Conservation (phyloP, 345 rosid species). For the Psidium guajava region DNA sequence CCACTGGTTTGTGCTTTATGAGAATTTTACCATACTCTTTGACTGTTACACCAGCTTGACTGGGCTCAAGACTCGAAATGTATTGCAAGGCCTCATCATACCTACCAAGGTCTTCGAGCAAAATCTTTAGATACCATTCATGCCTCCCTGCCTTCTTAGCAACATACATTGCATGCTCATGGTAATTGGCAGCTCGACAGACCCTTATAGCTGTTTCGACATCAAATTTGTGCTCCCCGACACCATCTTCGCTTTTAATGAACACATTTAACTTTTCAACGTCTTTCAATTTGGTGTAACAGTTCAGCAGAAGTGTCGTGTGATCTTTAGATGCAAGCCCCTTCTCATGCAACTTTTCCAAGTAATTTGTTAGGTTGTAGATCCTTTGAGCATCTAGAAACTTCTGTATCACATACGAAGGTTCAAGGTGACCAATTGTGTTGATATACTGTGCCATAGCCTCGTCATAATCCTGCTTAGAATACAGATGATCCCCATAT, state of each 20-base stretch:
- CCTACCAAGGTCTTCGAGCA: constrained; percentile 88
- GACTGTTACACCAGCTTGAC: constrained; percentile 92
- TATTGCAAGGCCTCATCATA: constrained; percentile 91
- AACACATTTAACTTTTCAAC: constrained; percentile 88
- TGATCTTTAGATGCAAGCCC: constrained; percentile 99
- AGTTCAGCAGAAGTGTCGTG: constrained; percentile 89
- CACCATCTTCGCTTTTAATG: constrained; percentile 84
- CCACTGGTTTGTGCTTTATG: constrained; percentile 76
- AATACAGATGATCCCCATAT: constrained; percentile 91
- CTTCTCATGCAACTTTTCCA: constrained; percentile 93
- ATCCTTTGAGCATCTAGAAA: constrained; percentile 98
- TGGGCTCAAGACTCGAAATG: constrained; percentile 87
- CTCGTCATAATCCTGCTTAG: constrained; percentile 92
- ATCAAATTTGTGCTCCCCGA: constrained; percentile 88
- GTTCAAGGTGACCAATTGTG: constrained; percentile 96
- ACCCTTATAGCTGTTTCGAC: constrained; percentile 98
- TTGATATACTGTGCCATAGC: constrained; percentile 91
- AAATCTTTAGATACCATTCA: constrained; percentile 86
- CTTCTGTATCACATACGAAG: constrained; percentile 96
- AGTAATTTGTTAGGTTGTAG: constrained; percentile 89
- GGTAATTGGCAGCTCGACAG: constrained; percentile 96
- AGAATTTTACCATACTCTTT: constrained; percentile 97
- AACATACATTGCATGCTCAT: constrained; percentile 98
- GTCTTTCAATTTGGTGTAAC: constrained; percentile 94
- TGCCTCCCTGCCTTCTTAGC: constrained; percentile 97